Evolutionary conservation across 345 rosid species (phyloP), one percentile per base, ranked within the genome.

Genomic region (Capsella bursapastoris): DNA sequence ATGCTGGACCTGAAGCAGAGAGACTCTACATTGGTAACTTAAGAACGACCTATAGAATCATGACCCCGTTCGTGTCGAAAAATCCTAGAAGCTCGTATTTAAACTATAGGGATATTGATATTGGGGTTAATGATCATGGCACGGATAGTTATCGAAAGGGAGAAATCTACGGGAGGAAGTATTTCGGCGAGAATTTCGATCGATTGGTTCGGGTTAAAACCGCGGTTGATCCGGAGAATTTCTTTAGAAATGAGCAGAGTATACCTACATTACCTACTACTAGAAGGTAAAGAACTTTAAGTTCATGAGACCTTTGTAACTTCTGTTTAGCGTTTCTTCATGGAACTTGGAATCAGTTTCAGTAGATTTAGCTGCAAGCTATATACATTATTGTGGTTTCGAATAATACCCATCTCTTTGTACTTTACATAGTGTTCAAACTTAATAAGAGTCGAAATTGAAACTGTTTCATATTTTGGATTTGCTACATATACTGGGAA

Each of bases 31-130:
- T 82, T 8, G 79, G 70, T 27, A 67, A 64, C 70, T 32, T 81
- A 37, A 79, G 86, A 62, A 71, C 68, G 51, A 72, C 87, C 0
- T 83, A 87, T 47, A 50, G 25, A 4, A 72, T 69, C 50, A 78
- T 87, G 88, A 68, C 83, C n/a, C 84, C 83, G 0, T 83, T 69
- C 5, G 96, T 86, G 66, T 83, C 95, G 4, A 87, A 86, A 71
- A 79, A 82, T 3, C 95, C 92, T 1, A 85, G 97, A 34, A 80
- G 68, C 8, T 86, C 95, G 13, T 91, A 75, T 48, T 50, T 89
- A 14, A 84, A 80, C 56, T 89, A 87, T 31, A 87, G 93, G 43
- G 96, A 91, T 78, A 74, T 89, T 52, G 91, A 91, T 38, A 67
- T 89, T 2, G 95, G 97, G 25, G 60, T 51, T 40, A 82, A 83